A percentile compares a stretch with the other conserved stretches of the same genome.
Evolutionary conservation across 1,284 basidiomycete genomes (phyloP).

Genomic region (Sparassis latifolia): DNA sequence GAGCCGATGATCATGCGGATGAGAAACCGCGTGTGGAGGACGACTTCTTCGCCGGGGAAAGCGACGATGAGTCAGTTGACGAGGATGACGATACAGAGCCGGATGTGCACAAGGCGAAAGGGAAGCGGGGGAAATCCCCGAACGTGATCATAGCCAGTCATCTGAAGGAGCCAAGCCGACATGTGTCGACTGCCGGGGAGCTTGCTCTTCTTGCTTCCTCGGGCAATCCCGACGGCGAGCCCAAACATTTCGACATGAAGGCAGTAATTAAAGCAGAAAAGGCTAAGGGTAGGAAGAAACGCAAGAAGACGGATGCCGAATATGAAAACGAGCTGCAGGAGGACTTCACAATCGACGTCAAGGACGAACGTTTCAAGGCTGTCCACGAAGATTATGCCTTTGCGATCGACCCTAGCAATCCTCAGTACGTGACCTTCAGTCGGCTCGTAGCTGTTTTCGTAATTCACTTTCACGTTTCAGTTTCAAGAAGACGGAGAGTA

Average conservation of each 20-base stretch:
- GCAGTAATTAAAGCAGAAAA: slow-evolving; percentile 87
- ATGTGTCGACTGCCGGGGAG: slow-evolving; percentile 49
- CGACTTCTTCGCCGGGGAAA: slow-evolving; percentile 67
- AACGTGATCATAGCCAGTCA: slow-evolving; percentile 10
- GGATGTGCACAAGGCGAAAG: slow-evolving; percentile 2
- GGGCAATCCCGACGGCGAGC: slow-evolving; percentile 46
- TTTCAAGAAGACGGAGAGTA: slow-evolving; percentile 86
- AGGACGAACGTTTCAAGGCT: slow-evolving; percentile 84
- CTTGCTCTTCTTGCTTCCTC: slow-evolving; percentile 59
- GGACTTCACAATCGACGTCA: slow-evolving; percentile 81
- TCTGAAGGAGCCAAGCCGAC: slow-evolving; percentile 14
- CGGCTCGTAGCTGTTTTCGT: slow-evolving; percentile 1
- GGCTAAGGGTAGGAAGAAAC: slow-evolving; percentile 44
- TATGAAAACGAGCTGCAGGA: slow-evolving; percentile 60
- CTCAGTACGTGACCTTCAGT: slow-evolving; percentile 57
- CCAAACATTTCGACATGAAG: slow-evolving; percentile 88
- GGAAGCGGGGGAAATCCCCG: slow-evolving; percentile 16
- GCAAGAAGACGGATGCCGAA: slow-evolving; percentile 33
- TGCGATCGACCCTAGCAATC: slow-evolving; percentile 94
- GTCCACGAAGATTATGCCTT: slow-evolving; percentile 89
- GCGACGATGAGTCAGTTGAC: slow-evolving; percentile 29
- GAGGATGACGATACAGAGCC: slow-evolving; percentile 25
- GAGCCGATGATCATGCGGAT: slow-evolving; percentile 18
- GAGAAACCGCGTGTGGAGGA: slow-evolving; percentile 34
- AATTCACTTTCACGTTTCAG: slow-evolving; percentile 33